These are phyloP conservation scores for Globisporangium solare DNA, from an alignment of 352 stramenopile species.

Conservation along the genomic window DNA sequence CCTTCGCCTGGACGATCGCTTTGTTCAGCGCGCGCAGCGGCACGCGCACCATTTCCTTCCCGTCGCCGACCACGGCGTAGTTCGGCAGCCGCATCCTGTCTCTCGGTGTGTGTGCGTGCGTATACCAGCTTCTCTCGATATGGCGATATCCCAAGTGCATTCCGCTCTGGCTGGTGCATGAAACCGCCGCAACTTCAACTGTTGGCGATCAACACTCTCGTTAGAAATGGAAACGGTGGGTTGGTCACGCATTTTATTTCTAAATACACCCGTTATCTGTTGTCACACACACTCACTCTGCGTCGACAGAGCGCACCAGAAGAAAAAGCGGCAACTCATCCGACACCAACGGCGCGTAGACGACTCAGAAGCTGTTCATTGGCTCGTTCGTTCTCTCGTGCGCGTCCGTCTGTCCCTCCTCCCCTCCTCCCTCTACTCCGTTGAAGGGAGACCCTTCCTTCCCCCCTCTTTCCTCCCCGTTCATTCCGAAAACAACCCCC, in stretches of 20 bases:
- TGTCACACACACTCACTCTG: not conserved
- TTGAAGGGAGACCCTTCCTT: too few species aligned
- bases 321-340: conserved; percentile 2
- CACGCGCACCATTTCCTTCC: conserved; percentile 33
- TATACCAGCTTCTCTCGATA: too few species aligned
- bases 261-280: not conserved
- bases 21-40: conserved; percentile 31
- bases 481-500: conserved; percentile 10
- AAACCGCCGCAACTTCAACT: not conserved
- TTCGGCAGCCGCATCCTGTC: conserved; percentile 2
- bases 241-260: conserved; percentile 5
- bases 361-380: conserved; percentile 1
- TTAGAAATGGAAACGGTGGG: conserved; percentile 1
- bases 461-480: not conserved
- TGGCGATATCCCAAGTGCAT: too few species aligned
- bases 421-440: too few species aligned
- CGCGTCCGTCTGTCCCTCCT: too few species aligned
- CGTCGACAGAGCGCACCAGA: conserved; percentile 1
- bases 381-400: conserved; percentile 1
- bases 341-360: conserved; percentile 2
- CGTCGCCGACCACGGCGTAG: conserved; percentile 2
- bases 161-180: too few species aligned
- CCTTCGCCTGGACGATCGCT: conserved; percentile 26
- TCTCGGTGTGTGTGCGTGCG: too few species aligned
- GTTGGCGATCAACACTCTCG: not conserved